Base-by-base conservation (phyloP, 1,139 yeast genomes). In the Debaryomycetaceae sp. region DNA sequence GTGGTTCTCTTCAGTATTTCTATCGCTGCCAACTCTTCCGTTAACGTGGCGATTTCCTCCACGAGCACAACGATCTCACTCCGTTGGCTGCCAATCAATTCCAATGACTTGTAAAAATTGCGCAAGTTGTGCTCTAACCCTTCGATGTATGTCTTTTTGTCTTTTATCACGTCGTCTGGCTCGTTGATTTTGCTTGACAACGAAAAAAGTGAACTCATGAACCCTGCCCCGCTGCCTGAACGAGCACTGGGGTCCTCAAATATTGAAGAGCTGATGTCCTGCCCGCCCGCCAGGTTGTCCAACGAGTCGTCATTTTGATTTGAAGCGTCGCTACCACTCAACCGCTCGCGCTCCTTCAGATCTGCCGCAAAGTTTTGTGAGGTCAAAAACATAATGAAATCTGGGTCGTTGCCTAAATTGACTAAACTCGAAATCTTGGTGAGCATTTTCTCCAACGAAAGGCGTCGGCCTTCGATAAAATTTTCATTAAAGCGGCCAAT, bases 391-490 rank as follows among this genome's bases (percentile, higher is more conserved):
- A 85, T 67, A 21, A 77, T 58, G 42, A 88, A 83, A 50, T 86
- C 96, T 1, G 71, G 64, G 53, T 91, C 97, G 24, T 64, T 66
- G 41, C 78, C 78, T 31, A 91, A 61, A 2, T 51, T 49, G 0
- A 77, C 67, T 38, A 74, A 77, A 28, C 58, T 58, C 8, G 83
- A 65, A 19, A 85, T 81, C 48, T 83, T 83, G 35, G 55, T 62
- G 38, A 91, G 67, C 99, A 91, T 93, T 42, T 73, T 77, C 49
- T 89, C 96, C 52, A 91, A 65, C n/a, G 93, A 86, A 24, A 79
- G 62, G 37, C 97, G 66, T 55, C 98, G 74, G 42, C 77, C 78
- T 51, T 89, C 97, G 32, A 91, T 79, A 48, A 91, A 88, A 46
- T 80, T 88, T 43, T 84, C 89, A 48, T 86, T 85, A 57, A 82